Evolutionary conservation across 179 eudicot genomes (phyloP).

Genomic region (Silene coronaria): DNA sequence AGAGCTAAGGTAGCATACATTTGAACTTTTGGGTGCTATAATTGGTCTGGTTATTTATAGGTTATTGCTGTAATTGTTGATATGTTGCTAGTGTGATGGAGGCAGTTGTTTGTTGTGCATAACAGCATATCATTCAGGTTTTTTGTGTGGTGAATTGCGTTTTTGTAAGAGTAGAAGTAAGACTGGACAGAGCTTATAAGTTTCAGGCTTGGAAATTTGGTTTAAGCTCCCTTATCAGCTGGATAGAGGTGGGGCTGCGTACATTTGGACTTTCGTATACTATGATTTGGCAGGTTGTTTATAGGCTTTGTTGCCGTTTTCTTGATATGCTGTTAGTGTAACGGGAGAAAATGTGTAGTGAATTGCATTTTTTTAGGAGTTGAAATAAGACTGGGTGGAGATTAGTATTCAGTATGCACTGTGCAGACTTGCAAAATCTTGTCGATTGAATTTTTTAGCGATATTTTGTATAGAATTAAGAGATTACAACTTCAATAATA

Average conservation of each 20-base stretch:
- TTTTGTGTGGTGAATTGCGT: too few relatives aligned
- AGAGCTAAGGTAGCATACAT: slow-evolving; percentile 1
- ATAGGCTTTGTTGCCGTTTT: background rate
- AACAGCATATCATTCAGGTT: too few relatives aligned
- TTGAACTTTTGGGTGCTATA: background rate
- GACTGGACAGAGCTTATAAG: too few relatives aligned
- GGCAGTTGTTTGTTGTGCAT: background rate
- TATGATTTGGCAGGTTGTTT: background rate
- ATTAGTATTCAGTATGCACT: too few relatives aligned
- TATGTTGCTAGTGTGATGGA: slow-evolving; percentile 1
- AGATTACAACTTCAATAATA: too few relatives aligned
- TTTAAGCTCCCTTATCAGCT: background rate
- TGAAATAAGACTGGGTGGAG: too few relatives aligned
- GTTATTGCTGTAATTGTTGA: background rate
- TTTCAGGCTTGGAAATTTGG: too few relatives aligned
- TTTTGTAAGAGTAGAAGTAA: too few relatives aligned
- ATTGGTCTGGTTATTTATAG: background rate
- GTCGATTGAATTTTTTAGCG: too few relatives aligned
- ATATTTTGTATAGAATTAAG: too few relatives aligned
- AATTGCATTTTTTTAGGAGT: too few relatives aligned
- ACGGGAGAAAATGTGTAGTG: background rate
- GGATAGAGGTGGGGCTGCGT: background rate
- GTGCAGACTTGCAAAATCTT: too few relatives aligned
- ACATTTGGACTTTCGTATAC: background rate
- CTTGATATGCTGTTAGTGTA: background rate